Evolutionary conservation across 2,329 filamentous ascomycete genomes (phyloP).

Genomic region (Corynespora cassiicola): DNA sequence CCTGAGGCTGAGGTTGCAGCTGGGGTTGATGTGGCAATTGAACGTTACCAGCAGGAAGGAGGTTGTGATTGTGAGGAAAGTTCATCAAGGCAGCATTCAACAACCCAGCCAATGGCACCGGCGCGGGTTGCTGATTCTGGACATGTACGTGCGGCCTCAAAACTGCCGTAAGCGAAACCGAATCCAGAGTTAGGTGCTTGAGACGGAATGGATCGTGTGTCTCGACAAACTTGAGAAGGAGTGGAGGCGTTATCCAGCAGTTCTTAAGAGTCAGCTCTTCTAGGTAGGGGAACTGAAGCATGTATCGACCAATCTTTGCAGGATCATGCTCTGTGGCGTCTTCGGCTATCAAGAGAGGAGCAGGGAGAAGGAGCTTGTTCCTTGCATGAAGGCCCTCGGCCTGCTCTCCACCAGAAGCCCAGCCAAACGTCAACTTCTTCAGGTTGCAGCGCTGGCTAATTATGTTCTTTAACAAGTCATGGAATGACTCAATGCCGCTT

Average conservation of each 20-base stretch:
- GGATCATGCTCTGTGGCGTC: constrained; percentile 16
- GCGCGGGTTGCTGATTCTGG: constrained; percentile 2
- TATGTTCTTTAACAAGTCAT: constrained; percentile 58
- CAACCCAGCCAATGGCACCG: neutral
- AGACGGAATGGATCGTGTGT: constrained; percentile 57
- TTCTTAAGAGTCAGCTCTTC: constrained; percentile 69
- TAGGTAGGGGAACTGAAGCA: constrained; percentile 64
- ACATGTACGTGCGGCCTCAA: constrained; percentile 17
- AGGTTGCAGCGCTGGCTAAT: constrained; percentile 59
- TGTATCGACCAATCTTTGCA: constrained; percentile 19
- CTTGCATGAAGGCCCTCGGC: constrained; percentile 67
- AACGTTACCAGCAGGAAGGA: neutral
- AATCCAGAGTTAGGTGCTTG: constrained; percentile 64
- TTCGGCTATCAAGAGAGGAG: constrained; percentile 55
- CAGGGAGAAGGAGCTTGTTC: constrained; percentile 68
- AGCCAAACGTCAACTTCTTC: constrained; percentile 68
- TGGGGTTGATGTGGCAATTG: constrained; percentile 2
- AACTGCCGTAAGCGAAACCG: constrained; percentile 65
- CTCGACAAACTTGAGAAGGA: constrained; percentile 60
- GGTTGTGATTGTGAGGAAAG: neutral
- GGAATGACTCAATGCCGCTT: constrained; percentile 59
- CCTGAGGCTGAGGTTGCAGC: constrained; percentile 12
- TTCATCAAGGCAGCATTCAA: neutral
- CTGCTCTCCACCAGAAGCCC: constrained; percentile 72
- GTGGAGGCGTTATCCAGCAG: constrained; percentile 70